Evolutionary conservation across 306 rosid genomes (phyloP), one percentile per base, ranked within the genome.

Genomic region (Cicer yamashitae): DNA sequence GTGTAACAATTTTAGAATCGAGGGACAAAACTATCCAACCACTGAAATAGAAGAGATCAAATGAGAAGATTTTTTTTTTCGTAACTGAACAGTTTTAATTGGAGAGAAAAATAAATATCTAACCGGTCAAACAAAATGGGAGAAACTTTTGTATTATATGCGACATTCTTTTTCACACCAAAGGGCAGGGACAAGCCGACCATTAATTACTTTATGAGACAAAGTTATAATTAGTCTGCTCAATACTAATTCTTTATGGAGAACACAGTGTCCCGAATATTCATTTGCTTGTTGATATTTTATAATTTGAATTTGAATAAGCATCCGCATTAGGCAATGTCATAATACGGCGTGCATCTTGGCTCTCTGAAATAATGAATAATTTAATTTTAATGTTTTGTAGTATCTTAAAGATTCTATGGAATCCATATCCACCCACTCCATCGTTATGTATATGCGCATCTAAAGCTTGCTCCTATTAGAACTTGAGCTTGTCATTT

Each of bases 391-490:
- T 37, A 71, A 14, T 70, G 18, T 10, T 0, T 64, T 39, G 4
- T 41, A 41, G 67, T 52, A 71, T 71, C 78, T 41, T 45, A 57
- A 14, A 14, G 81, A 81, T 76, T 71, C 78, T 64, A 66, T 18
- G 76, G 85, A 71, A 82, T 77, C 79, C 61, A 7, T 56, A 48
- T 40, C 59, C 66, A 48, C 50, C 17, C 66, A 78, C 65, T 30
- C 44, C 20, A 64, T 68, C 53, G 6, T 48, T 34, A 10, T 70
- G 59, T 14, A 12, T 17, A 34, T 22, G n/a, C 20, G 20, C 60
- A 53, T 30, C 60, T 20, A 60, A 60, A 74, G 30, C 52, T 74
- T 14, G 38, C 69, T 17, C 56, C 50, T 8, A 15, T 11, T 6
- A 53, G 0, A 13, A 45, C 1, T 30, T 30, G 1, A 30, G 37